Evolutionary conservation across 495 filamentous ascomycete genomes (phyloP), one percentile per base, ranked within the genome.

Genomic region (Lindgomyces ingoldianus): DNA sequence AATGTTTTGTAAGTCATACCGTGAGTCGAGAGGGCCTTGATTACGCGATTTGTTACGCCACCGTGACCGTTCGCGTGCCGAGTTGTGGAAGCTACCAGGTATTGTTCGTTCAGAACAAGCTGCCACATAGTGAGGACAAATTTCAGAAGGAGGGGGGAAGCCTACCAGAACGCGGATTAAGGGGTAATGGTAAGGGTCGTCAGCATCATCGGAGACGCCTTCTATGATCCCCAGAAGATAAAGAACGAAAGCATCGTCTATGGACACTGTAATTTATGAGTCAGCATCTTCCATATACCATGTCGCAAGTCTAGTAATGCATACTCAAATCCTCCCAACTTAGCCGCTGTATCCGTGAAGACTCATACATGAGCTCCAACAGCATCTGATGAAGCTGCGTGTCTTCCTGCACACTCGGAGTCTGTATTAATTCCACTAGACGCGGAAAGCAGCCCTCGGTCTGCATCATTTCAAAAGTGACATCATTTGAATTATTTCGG

Each of bases 101-200:
- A 98, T 75, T 98, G 94, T 72, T 98, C 94, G 75, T 98, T 98
- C 66, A 98, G 77, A 47, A 98, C 92, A 67, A 98, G 84, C 92
- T 98, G 72, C 16, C 6, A 16, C 21, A 18, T 21, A 12, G 24
- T 60, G 11, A 58, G 44, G 24, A 18, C 12, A 0, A 18, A 30
- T 18, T 14, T 0, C n/a, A 39, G 51, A 8, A 50, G 33, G 42
- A 3, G 54, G 29, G 62, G 26, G 33, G 3, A 26, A 22, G 78
- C 79, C 68, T 76, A 96, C 93, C 78, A 98, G 76, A 54, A 98
- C 93, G 57, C 92, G 85, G 70, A 98, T 96, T 24, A 97, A 86
- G 12, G 90, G 89, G 76, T 97, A 98, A 74, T 98, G 94, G 72
- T 96, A 98, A 0, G 94, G 95, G 76, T 98, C 95, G 72, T 89